Conservation (phyloP, 208 protist species). For the Crithidia fasciculata region DNA sequence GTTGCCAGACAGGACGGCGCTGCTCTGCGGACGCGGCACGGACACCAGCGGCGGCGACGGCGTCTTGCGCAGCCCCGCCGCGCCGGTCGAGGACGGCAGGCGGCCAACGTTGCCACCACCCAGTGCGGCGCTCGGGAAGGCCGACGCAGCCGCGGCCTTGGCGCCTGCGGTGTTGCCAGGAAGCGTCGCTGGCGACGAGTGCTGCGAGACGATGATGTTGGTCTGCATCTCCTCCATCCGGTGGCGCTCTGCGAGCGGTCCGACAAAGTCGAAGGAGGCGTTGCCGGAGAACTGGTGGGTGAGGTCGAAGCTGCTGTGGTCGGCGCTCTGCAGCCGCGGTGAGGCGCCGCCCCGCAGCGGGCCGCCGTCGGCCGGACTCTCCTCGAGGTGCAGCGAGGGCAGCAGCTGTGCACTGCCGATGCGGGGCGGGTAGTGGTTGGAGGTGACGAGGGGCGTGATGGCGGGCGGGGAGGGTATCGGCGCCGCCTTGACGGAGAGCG, state of each 20-base stretch:
- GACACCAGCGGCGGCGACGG: constrained; percentile 9
- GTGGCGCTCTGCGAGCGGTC: constrained; percentile 39
- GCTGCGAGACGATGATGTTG: constrained; percentile 8
- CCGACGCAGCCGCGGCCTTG: background rate
- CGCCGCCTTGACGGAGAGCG: background rate
- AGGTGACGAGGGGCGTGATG: constrained; percentile 23
- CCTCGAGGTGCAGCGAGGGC: constrained; percentile 1
- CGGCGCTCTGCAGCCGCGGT: constrained; percentile 15
- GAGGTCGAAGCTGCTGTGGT: constrained; percentile 29
- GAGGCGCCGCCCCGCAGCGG: constrained; percentile 3
- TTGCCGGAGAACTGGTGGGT: constrained; percentile 53
- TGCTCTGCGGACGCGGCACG: constrained; percentile 10
- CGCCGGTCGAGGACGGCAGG: background rate
- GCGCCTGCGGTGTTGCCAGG: background rate
- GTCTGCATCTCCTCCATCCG: constrained; percentile 41
- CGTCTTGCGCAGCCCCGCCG: constrained; percentile 20
- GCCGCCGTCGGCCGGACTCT: background rate
- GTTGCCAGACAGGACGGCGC: background rate
- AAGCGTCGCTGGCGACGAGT: constrained; percentile 1
- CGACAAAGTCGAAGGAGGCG: constrained; percentile 59
- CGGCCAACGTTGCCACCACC: background rate
- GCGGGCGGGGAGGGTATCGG: constrained; percentile 18
- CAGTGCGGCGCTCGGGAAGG: background rate
- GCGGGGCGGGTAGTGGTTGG: constrained; percentile 29
- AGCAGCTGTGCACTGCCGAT: constrained; percentile 10